Conservation (phyloP, 202 grass and related monocot species). For the Carex sylvatica region DNA sequence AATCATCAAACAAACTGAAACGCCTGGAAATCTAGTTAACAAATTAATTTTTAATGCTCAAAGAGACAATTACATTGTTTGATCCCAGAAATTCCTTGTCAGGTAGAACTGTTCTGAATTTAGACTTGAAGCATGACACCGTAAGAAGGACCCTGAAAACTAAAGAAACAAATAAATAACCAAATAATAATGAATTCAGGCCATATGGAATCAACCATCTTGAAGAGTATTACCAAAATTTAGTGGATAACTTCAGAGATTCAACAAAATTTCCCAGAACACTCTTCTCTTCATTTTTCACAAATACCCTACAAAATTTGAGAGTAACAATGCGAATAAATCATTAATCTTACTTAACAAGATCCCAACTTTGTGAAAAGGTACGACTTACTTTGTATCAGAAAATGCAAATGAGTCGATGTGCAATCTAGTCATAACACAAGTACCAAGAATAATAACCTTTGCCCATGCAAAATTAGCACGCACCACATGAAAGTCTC, state of each 20-base stretch:
- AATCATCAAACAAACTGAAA: constrained; percentile 29
- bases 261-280: constrained; percentile 53
- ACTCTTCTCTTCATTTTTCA: constrained; percentile 38
- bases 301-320: constrained; percentile 45
- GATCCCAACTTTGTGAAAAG: constrained; percentile 6
- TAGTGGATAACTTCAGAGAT: constrained; percentile 58
- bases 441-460: constrained; percentile 57
- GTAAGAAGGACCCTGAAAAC: constrained; percentile 69
- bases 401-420: constrained; percentile 60
- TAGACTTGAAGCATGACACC: constrained; percentile 74
- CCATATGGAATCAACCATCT: constrained; percentile 22
- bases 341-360: constrained; percentile 2
- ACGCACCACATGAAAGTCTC: constrained; percentile 44
- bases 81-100: constrained; percentile 80
- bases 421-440: constrained; percentile 59
- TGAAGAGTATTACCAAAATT: constrained; percentile 73
- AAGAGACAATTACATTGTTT: constrained; percentile 59
- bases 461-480: constrained; percentile 53
- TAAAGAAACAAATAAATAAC: constrained; percentile 29
- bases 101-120: constrained; percentile 56
- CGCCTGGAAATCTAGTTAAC: constrained; percentile 1
- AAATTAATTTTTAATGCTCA: constrained; percentile 1
- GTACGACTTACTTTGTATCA: constrained; percentile 57
- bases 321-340: background rate
- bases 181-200: constrained; percentile 20